Evolutionary conservation across 192 early-diverging fungal genomes (phyloP), one percentile per base, ranked within the genome.

Genomic region (Umbelopsis isabellina): DNA sequence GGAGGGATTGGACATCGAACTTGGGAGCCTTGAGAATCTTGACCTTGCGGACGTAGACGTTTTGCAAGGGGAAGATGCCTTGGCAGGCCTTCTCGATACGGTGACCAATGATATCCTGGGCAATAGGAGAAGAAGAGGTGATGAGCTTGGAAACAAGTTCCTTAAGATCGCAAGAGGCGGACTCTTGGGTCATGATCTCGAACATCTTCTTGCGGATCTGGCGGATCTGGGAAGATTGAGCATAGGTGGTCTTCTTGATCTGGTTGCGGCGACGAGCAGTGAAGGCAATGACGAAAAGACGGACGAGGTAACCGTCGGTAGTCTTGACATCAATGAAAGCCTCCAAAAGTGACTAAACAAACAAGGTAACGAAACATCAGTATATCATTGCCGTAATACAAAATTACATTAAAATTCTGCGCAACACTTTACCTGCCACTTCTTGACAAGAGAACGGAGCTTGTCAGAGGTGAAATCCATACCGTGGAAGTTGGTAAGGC

Each of bases 391-490:
- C 23, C 1, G 1, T 22, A 64, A 64, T 20, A 44, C 8, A 64
- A 44, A 16, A 27, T 22, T 9, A 8, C 6, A 7, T 27, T 3
- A 7, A 44, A 64, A 65, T 11, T 0, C 16, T 6, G 16, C 6
- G 4, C 20, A 65, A 65, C 23, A 65, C 61, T 21, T 21, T 49
- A 49, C 46, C 88, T 98, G 96, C 96, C 96, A 97, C 93, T 99
- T 99, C 92, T 95, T 95, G 80, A 99, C 93, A 77, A 99, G 86
- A 82, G 96, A 98, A 78, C 97, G 92, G 83, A 99, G 92, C 94
- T 99, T 99, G 90, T 99, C 98, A 70, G 95, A 93, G 83, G 98
- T 98, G 86, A 99, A 95, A 86, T 95, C 92, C 96, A 99, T 98
- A 78, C 97, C 91, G 92, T 99, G 90, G 91, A 99, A 99, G 91